Evolutionary conservation across 73 alveolate species (phyloP).

Genomic region (Effrenium voratum): DNA sequence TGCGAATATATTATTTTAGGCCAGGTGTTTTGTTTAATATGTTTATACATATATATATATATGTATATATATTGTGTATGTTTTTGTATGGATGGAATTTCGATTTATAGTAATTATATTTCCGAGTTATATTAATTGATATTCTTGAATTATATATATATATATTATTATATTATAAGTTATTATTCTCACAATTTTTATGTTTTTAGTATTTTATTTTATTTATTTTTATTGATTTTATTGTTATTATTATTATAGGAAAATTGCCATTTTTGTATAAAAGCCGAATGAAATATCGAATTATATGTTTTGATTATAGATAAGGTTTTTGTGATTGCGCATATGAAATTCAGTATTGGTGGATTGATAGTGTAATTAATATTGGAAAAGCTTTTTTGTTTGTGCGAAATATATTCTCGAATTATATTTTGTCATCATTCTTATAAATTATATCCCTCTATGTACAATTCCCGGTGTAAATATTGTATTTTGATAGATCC

Average conservation of each 20-base stretch:
- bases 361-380: too few relatives aligned
- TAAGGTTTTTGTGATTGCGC: not conserved
- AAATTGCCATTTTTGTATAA: too few relatives aligned
- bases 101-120: not conserved
- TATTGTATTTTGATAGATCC: not conserved
- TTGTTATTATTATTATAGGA: not conserved
- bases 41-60: not conserved
- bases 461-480: too few relatives aligned
- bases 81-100: not conserved
- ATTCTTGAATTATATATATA: not conserved
- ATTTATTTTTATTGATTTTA: not conserved
- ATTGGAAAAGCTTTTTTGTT: not conserved
- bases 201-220: not conserved
- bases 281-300: not conserved
- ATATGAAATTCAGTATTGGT: not conserved
- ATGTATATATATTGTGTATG: not conserved
- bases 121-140: not conserved
- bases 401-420: not conserved
- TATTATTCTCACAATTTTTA: not conserved
- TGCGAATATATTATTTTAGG: not conserved
- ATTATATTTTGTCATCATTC: not conserved
- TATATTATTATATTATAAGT: not conserved
- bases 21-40: not conserved
- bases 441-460: not conserved
- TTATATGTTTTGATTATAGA: not conserved